Evolutionary conservation across 2,329 filamentous ascomycete species (phyloP).

Genomic region (Knufia petricola): DNA sequence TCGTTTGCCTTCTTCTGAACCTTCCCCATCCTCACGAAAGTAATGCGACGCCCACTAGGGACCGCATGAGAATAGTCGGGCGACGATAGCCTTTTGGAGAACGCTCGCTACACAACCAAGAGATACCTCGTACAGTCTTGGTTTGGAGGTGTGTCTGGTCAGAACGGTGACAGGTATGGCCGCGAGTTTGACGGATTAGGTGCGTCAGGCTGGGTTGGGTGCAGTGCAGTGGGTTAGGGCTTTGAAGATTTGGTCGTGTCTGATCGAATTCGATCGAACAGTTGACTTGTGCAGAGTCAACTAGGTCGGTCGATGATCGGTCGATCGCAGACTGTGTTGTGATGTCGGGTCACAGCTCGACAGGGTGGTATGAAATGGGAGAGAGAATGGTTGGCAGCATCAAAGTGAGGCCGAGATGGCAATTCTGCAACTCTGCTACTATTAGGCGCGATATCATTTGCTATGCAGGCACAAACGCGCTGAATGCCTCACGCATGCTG

Average conservation of each 20-base stretch:
- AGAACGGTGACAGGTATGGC: no score
- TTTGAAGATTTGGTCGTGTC: background rate
- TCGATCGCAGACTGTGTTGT: background rate
- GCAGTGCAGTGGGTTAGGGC: background rate
- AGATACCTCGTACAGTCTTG: background rate
- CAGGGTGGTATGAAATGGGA: background rate
- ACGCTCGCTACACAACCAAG: background rate
- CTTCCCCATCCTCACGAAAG: slow-evolving; percentile 37
- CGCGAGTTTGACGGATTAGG: background rate
- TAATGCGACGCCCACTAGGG: slow-evolving; percentile 9
- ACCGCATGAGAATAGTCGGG: slow-evolving; percentile 9
- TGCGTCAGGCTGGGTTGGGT: background rate
- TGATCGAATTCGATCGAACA: slow-evolving; percentile 1
- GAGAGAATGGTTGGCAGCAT: background rate
- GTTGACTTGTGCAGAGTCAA: slow-evolving; percentile 10
- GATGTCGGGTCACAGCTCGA: slow-evolving; percentile 9
- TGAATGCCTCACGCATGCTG: background rate
- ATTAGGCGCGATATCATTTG: background rate
- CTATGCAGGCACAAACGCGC: background rate
- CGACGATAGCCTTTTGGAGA: slow-evolving; percentile 1
- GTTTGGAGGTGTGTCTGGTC: no score
- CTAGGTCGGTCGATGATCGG: background rate
- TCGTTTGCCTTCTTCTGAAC: slow-evolving; percentile 44
- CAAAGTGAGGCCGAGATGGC: background rate
- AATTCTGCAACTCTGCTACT: background rate